Conservation (phyloP, 805 yeast genomes). For the Lipomyces yamadae region DNA sequence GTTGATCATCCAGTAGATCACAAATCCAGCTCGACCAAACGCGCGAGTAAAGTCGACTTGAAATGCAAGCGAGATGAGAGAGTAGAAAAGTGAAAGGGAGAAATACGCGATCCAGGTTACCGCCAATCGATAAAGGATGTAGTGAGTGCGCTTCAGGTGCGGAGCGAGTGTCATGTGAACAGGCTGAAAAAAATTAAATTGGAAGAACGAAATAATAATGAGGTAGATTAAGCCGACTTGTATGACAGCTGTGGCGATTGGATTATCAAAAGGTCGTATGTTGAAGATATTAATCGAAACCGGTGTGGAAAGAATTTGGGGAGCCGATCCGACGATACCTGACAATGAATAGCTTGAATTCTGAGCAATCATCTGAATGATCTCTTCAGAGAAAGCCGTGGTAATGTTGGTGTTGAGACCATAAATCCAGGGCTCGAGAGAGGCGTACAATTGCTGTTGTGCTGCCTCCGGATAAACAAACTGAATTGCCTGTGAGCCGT, state of each 20-base stretch:
- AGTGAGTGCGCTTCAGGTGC: conserved; percentile 52
- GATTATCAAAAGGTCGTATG: conserved; percentile 55
- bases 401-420: conserved; percentile 44
- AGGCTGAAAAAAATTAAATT: conserved; percentile 60
- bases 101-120: conserved; percentile 59
- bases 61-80: conserved; percentile 69
- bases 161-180: conserved; percentile 58
- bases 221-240: conserved; percentile 78
- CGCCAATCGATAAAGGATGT: conserved; percentile 57
- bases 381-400: conserved; percentile 33
- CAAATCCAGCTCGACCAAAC: conserved; percentile 71
- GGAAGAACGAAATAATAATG: conserved; percentile 73
- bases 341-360: conserved; percentile 41
- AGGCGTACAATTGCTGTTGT: conserved; percentile 58
- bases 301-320: conserved; percentile 44
- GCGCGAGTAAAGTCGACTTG: conserved; percentile 62
- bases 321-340: conserved; percentile 37
- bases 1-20: conserved; percentile 71
- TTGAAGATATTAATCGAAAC: conserved; percentile 51
- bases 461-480: conserved; percentile 65
- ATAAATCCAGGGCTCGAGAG: conserved; percentile 53
- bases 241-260: conserved; percentile 65
- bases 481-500: conserved; percentile 46
- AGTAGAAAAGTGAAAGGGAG: conserved; percentile 60
- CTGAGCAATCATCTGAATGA: conserved; percentile 44